Evolutionary conservation across 805 yeast genomes (phyloP).

Genomic region (Zygosaccharomyces pseudorouxii): DNA sequence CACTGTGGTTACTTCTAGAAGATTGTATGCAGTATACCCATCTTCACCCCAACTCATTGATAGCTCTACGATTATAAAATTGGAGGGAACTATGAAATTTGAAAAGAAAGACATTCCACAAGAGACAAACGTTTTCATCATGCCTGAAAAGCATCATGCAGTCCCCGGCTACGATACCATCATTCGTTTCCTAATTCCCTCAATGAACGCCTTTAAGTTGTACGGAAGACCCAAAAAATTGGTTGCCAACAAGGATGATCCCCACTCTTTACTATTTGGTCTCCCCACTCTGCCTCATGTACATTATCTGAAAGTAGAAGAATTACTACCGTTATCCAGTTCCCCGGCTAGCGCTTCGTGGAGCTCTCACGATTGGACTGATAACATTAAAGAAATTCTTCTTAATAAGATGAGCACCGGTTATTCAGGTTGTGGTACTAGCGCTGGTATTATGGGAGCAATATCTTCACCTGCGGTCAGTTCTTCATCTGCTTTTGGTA

Average conservation of each 20-base stretch:
- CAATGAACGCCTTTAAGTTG: conserved; percentile 62
- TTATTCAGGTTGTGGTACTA: conserved; percentile 73
- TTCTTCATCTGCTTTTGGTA: conserved; percentile 34
- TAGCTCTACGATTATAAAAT: conserved; percentile 78
- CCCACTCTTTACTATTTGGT: conserved; percentile 58
- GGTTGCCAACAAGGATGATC: conserved; percentile 51
- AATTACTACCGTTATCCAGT: conserved; percentile 43
- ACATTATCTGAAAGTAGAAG: conserved; percentile 57
- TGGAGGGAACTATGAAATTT: conserved; percentile 75
- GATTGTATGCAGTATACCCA: conserved; percentile 90
- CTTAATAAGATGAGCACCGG: conserved; percentile 52
- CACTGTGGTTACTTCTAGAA: conserved; percentile 59
- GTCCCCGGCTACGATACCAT: conserved; percentile 69
- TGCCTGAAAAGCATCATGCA: conserved; percentile 70
- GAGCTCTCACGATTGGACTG: conserved; percentile 58
- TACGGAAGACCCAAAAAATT: conserved; percentile 71
- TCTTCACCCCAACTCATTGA: conserved; percentile 77
- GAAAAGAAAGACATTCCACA: conserved; percentile 47
- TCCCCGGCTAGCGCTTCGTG: conserved; percentile 42
- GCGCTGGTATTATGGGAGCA: conserved; percentile 59
- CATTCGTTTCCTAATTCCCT: conserved; percentile 63
- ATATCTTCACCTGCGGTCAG: conserved; percentile 45
- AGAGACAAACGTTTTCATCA: conserved; percentile 47
- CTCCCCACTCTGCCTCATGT: conserved; percentile 70
- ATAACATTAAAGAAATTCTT: conserved; percentile 50